These are phyloP conservation scores for Botrytis hyacinthi DNA, from an alignment of 2,329 filamentous ascomycete genomes.

Conservation along the genomic window DNA sequence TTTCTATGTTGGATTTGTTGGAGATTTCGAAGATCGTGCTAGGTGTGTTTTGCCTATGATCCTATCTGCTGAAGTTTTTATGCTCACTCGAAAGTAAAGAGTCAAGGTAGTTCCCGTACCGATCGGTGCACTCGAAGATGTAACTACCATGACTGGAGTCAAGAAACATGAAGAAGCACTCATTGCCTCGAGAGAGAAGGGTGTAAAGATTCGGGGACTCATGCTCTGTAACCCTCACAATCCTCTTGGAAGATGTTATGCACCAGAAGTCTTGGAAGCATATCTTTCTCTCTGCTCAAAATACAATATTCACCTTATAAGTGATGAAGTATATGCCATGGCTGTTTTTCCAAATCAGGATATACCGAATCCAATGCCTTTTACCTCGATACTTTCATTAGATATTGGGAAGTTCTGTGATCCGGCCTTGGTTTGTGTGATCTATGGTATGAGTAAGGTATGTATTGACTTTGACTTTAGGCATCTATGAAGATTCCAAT, in stretches of 20 bases:
- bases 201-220: constrained; percentile 39
- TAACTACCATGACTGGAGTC: constrained; percentile 39
- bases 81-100: background rate
- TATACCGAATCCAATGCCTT: constrained; percentile 40
- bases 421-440: constrained; percentile 44
- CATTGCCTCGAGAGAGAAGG: constrained; percentile 35
- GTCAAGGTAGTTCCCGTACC: background rate
- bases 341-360: constrained; percentile 43
- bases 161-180: constrained; percentile 43
- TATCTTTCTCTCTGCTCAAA: constrained; percentile 43
- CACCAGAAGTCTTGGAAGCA: constrained; percentile 31
- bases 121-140: constrained; percentile 35
- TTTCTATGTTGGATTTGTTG: constrained; percentile 48
- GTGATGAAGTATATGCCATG: constrained; percentile 51
- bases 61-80: background rate
- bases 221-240: constrained; percentile 42
- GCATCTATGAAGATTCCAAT: background rate
- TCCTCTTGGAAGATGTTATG: constrained; percentile 31
- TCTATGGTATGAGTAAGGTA: constrained; percentile 34
- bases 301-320: constrained; percentile 46
- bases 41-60: background rate
- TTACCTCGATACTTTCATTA: constrained; percentile 51
- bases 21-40: constrained; percentile 43
- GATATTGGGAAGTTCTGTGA: constrained; percentile 46
- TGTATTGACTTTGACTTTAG: background rate